Conservation (phyloP, 164 flowering plant species). For the Malania oleifera region DNA sequence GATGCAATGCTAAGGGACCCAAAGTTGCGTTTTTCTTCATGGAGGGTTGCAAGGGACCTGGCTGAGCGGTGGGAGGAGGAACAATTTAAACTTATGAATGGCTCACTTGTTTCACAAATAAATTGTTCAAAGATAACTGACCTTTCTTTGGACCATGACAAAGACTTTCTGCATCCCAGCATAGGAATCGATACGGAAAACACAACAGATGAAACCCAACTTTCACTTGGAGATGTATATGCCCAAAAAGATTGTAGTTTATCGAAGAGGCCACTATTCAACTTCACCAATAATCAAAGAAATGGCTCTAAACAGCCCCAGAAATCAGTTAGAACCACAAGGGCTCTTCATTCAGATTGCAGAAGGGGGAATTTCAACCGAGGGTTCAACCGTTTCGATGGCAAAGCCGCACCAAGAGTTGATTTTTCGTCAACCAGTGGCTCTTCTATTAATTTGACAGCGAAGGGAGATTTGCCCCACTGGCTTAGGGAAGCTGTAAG, state of each 20-base stretch:
- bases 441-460: conserved; percentile 5
- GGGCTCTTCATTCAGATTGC: conserved; percentile 14
- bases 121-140: conserved; percentile 8
- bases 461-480: conserved; percentile 33
- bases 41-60: conserved; percentile 42
- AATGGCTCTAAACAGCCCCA: conserved; percentile 19
- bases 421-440: conserved; percentile 1
- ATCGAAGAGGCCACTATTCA: conserved; percentile 11
- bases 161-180: conserved; percentile 8
- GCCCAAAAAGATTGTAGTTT: conserved; percentile 15
- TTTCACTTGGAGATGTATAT: conserved; percentile 39
- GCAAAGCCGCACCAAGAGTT: conserved; percentile 1
- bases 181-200: conserved; percentile 13
- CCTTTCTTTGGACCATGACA: not conserved
- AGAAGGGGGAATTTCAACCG: conserved; percentile 7
- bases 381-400: conserved; percentile 4
- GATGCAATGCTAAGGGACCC: conserved; percentile 54
- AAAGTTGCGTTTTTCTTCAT: conserved; percentile 40
- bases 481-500: conserved; percentile 44
- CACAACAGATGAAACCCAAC: conserved; percentile 28
- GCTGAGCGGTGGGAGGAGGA: conserved; percentile 56
- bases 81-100: conserved; percentile 30
- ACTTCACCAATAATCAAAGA: conserved; percentile 11
- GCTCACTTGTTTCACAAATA: conserved; percentile 7
- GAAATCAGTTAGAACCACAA: conserved; percentile 12